Base-by-base conservation (phyloP, 768 basidiomycete genomes). In the Calocera viscosa region DNA sequence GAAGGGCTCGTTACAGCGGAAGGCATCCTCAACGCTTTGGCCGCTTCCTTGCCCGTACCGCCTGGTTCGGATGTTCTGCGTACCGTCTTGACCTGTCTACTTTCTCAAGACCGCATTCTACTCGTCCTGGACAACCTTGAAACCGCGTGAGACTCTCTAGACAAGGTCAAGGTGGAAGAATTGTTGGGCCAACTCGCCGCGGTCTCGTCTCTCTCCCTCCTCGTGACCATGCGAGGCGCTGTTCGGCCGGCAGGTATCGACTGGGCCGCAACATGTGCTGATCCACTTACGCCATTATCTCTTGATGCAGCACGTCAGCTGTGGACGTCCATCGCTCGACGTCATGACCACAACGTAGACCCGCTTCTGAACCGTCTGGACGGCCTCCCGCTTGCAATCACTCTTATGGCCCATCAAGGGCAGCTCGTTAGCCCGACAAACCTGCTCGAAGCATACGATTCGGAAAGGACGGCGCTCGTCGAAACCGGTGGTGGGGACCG, bases 81-180 rank as follows among this genome's bases (percentile, higher is more conserved):
- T 73, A 19, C 39, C 10, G 11, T 40, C 64, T 40, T 14, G 67
- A 72, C 53, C 72, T 74, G 28, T 64, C 73, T 49, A 68, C 24
- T 43, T 43, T 67, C 68, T 71, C 10, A 68, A 68, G 8, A 10
- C 14, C 19, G 39, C 39, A 19, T n/a, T 10, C 49, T 80, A 24
- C 34, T 80, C 26, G 67, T 79, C 26, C 70, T 80, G 10, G 78
- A 80, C 66, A 78, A 80, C 65, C 78, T 80, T 64, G 79, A 80
- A 71, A 77, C 78, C 7, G 73, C 76, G 2, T 78, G 78, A 78
- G 72, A 77, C 66, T 67, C 66, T 10, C n/a, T n/a, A n/a, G 68
- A 67, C 1, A 67, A 70, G 64, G 69, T 65, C 11, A 67, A 72
- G 28, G 71, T 78, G 34, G 70, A 72, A 26, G 67, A 68, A 30